Conservation (phyloP, 495 filamentous ascomycete genomes). For the Penicillium ochrochloron region DNA sequence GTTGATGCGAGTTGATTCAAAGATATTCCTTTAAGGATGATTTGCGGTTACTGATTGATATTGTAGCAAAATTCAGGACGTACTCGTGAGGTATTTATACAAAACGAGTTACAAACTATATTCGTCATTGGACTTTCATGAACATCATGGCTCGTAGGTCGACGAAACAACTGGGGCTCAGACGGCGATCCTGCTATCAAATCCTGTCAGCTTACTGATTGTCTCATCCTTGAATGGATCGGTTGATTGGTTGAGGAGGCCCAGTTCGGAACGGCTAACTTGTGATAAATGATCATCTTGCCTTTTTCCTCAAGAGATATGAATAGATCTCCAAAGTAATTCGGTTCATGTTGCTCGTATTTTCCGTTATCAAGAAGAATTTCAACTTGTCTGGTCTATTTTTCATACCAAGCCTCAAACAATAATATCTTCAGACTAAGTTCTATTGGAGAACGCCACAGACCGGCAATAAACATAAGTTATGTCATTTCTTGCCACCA, state of each 20-base stretch:
- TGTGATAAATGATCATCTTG: too few relatives aligned
- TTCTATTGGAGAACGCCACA: too few relatives aligned
- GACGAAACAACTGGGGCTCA: background rate
- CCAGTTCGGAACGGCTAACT: background rate
- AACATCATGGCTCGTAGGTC: background rate
- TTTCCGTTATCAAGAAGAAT: background rate
- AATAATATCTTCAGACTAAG: too few relatives aligned
- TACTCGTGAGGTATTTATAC: background rate
- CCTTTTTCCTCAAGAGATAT: too few relatives aligned
- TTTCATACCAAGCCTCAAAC: too few relatives aligned
- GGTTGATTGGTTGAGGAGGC: background rate
- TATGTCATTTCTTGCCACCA: too few relatives aligned
- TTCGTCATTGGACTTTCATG: background rate
- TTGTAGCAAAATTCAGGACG: background rate
- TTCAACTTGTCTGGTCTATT: background rate
- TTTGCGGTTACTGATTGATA: background rate
- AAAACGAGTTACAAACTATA: background rate
- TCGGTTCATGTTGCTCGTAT: background rate
- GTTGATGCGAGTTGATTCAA: background rate
- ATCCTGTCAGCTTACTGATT: conserved; percentile 7
- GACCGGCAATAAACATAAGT: too few relatives aligned
- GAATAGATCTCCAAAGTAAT: background rate
- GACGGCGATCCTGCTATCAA: background rate
- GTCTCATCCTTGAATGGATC: background rate
- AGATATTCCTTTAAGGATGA: background rate